A percentile compares a stretch with the other conserved stretches of the same genome.
phyloP scores from a whole-genome alignment of 768 basidiomycete species.

The Ephemerocybe angulata region DNA sequence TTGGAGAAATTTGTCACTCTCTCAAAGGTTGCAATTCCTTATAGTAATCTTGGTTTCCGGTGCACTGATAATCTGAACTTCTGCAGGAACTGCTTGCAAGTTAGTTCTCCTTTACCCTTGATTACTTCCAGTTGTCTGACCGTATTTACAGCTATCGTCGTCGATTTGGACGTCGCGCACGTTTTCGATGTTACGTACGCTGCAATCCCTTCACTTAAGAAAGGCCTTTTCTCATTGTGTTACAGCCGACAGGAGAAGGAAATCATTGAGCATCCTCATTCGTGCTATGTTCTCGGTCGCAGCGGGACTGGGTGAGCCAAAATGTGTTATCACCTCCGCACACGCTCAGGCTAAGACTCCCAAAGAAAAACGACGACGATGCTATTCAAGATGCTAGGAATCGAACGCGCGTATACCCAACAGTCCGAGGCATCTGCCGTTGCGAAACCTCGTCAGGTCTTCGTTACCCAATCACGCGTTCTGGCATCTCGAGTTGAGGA shows the following conservation, averaged over 20 bases:
- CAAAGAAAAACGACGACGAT: conserved; percentile 72
- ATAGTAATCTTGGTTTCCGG: not conserved
- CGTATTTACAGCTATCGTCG: conserved; percentile 40
- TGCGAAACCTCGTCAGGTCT: conserved; percentile 60
- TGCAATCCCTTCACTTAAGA: not conserved
- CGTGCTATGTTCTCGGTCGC: conserved; percentile 65
- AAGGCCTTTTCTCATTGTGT: not conserved
- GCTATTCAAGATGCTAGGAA: conserved; percentile 70
- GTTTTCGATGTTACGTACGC: conserved; percentile 44
- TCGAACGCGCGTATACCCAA: conserved; percentile 53
- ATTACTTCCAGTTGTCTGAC: not conserved
- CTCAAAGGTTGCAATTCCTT: conserved; percentile 28
- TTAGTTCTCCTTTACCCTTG: not conserved
- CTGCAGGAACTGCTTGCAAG: conserved; percentile 25
- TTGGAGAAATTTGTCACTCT: conserved; percentile 47
- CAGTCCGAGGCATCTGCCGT: conserved; percentile 24
- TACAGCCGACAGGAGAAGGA: conserved; percentile 44
- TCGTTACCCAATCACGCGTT: conserved; percentile 66
- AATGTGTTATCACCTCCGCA: not conserved
- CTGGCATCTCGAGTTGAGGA: conserved; percentile 70
- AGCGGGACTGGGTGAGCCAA: conserved; percentile 65
- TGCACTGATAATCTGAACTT: not conserved
- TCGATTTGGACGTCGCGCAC: conserved; percentile 45
- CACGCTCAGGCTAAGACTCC: not conserved
- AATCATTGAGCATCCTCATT: conserved; percentile 56